Percentiles rank a stretch among this genome's conserved stretches.
phyloP scores from a whole-genome alignment of 2,329 filamentous ascomycete genomes.

The Colletotrichum paranaense region DNA sequence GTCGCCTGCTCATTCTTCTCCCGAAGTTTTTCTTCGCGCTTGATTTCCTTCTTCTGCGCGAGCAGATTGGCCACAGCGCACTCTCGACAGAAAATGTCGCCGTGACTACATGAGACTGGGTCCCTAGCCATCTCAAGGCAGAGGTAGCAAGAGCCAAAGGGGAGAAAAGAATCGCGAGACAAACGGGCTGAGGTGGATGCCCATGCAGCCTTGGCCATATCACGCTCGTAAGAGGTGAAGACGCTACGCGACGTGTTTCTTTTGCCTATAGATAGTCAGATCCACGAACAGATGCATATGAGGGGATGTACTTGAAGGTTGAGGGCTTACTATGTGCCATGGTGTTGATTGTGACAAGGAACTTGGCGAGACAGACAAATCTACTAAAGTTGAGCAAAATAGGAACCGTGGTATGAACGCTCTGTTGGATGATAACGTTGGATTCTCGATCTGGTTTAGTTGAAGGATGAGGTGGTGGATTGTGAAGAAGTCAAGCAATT shows the following conservation, averaged over 20 bases:
- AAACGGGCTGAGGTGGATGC: conserved; percentile 85
- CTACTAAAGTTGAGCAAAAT: background rate
- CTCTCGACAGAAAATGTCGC: conserved; percentile 95
- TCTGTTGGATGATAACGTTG: background rate
- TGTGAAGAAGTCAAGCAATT: background rate
- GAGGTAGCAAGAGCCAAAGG: conserved; percentile 88
- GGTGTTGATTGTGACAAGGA: background rate
- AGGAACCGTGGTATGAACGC: background rate
- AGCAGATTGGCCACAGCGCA: conserved; percentile 93
- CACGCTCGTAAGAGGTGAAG: conserved; percentile 93
- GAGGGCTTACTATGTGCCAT: conserved; percentile 63
- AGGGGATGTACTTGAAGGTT: background rate
- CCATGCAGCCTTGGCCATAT: conserved; percentile 85
- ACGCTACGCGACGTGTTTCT: conserved; percentile 92
- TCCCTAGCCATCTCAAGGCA: conserved; percentile 85
- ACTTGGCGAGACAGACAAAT: background rate
- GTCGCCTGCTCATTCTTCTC: conserved; percentile 72
- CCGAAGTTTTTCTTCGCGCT: conserved; percentile 76
- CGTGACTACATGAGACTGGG: conserved; percentile 84
- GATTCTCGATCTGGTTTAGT: background rate
- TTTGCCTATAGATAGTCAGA: conserved; percentile 65
- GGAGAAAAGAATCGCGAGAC: conserved; percentile 89
- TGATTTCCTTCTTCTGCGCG: conserved; percentile 91
- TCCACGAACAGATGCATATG: background rate
- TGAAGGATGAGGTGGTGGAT: background rate